Percentiles rank a stretch among this genome's conserved stretches.
These are phyloP conservation scores for Talaromyces amestolkiae DNA, from an alignment of 2,329 filamentous ascomycete species.

Conservation along the genomic window DNA sequence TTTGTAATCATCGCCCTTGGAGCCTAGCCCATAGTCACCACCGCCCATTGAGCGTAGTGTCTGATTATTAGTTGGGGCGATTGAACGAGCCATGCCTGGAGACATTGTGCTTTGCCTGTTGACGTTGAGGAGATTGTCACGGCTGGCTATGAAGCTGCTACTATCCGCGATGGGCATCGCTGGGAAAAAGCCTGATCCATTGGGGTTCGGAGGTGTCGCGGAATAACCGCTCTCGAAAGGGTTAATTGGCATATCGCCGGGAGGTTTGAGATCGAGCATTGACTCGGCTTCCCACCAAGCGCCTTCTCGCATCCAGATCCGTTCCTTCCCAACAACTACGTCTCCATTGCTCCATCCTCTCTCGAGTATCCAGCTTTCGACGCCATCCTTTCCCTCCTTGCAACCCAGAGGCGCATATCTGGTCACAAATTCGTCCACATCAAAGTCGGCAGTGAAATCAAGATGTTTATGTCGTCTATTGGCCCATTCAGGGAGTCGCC, in stretches of 20 bases:
- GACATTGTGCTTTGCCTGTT: slow-evolving; percentile 54
- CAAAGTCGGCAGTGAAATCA: slow-evolving; percentile 96
- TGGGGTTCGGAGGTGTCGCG: slow-evolving; percentile 54
- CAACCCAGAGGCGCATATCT: slow-evolving; percentile 83
- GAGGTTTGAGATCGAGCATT: slow-evolving; percentile 85
- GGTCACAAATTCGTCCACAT: slow-evolving; percentile 83
- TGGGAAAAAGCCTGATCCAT: slow-evolving; percentile 66
- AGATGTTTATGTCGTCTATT: slow-evolving; percentile 87
- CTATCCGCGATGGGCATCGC: slow-evolving; percentile 59
- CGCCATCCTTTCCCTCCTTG: slow-evolving; percentile 83
- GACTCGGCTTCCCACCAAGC: slow-evolving; percentile 98
- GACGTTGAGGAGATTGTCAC: slow-evolving; percentile 68
- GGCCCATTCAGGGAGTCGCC: slow-evolving; percentile 94
- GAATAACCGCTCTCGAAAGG: slow-evolving; percentile 73
- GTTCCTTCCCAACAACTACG: slow-evolving; percentile 83
- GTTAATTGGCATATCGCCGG: slow-evolving; percentile 54
- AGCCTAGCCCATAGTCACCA: slow-evolving; percentile 86
- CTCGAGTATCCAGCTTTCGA: slow-evolving; percentile 91
- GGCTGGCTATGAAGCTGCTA: slow-evolving; percentile 63
- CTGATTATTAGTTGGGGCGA: slow-evolving; percentile 12
- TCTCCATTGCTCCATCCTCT: slow-evolving; percentile 98
- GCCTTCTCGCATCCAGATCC: slow-evolving; percentile 90
- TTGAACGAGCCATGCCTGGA: slow-evolving; percentile 50
- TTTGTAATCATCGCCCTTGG: slow-evolving; percentile 76
- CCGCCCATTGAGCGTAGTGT: slow-evolving; percentile 49